Base-by-base conservation (phyloP, 148 eudicot species). In the Rhododendron henanense region DNA sequence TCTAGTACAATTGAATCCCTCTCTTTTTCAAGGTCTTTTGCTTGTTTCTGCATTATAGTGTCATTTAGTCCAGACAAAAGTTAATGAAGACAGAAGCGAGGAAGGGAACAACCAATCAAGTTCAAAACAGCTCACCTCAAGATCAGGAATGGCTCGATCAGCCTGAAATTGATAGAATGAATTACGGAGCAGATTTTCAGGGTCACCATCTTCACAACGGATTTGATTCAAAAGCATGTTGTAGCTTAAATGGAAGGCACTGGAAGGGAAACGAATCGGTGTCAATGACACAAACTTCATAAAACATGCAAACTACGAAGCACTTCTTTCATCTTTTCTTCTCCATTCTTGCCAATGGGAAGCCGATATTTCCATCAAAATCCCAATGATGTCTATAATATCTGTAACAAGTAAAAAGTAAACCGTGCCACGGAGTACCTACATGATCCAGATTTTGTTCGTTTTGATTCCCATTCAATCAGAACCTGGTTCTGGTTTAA, bases 211-310 rank as follows among this genome's bases (percentile, higher is more conserved):
- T 97, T 95, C 98, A 91, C 92, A 90, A 28, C 98, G 91, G 69
- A 97, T 86, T 91, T 97, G 99, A 89, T 97, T 97, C 88, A 97
- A 87, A 85, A 97, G 98, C 99, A 95, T 95, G 90, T 94, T 97
- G 94, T 97, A 97, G 91, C 98, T 95, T 85, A 97, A 91, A 90
- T 97, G 99, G 89, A 97, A 97, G 50, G 99, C 98, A 92, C 99
- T 97, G 94, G 21, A 87, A 89, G 88, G 76, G 55, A 85, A 48
- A 85, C 59, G 3, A 88, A 82, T 6, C 45, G 71, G 84, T 63
- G 39, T 87, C 65, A 81, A 23, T 33, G 81, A 51, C 82, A 18
- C 61, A 65, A 61, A 85, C 25, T 5, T 53, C 39, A 81, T 2
- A 39, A 61, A 50, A 57, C 55, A 84, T 50, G 71, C 4, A 63